Evolutionary conservation across 345 rosid genomes (phyloP).

Genomic region (Gossypium bickii): DNA sequence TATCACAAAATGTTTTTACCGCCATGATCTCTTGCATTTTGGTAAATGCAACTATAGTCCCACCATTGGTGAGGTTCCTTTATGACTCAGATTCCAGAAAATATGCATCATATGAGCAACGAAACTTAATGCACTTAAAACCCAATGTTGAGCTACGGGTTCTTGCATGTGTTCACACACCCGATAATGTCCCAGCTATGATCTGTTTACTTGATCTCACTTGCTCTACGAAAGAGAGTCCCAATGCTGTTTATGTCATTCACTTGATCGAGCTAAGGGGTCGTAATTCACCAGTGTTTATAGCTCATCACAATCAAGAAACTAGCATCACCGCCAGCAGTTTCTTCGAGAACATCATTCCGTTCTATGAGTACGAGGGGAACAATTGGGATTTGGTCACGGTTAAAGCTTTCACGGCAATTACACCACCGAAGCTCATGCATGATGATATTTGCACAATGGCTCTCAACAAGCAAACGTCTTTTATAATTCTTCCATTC

Average conservation of each 20-base stretch:
- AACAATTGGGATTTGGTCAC: conserved; percentile 7
- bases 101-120: conserved; percentile 35
- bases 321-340: not conserved
- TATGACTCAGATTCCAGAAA: conserved; percentile 42
- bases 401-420: conserved; percentile 31
- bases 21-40: not conserved
- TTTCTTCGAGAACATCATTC: conserved; percentile 16
- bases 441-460: conserved; percentile 33
- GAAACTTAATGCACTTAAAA: conserved; percentile 26
- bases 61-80: conserved; percentile 26
- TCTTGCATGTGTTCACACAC: conserved; percentile 38
- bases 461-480: conserved; percentile 15
- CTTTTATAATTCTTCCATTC: not conserved
- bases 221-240: not conserved
- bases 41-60: not conserved
- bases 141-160: conserved; percentile 23
- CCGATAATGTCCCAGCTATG: conserved; percentile 27
- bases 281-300: conserved; percentile 17
- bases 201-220: conserved; percentile 14
- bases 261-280: conserved; percentile 25
- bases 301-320: no score
- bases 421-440: conserved; percentile 31
- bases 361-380: conserved; percentile 25
- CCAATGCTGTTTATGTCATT: conserved; percentile 18
- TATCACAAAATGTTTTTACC: not conserved